Conservation (phyloP, 768 basidiomycete genomes). For the Steccherinum ochraceum region DNA sequence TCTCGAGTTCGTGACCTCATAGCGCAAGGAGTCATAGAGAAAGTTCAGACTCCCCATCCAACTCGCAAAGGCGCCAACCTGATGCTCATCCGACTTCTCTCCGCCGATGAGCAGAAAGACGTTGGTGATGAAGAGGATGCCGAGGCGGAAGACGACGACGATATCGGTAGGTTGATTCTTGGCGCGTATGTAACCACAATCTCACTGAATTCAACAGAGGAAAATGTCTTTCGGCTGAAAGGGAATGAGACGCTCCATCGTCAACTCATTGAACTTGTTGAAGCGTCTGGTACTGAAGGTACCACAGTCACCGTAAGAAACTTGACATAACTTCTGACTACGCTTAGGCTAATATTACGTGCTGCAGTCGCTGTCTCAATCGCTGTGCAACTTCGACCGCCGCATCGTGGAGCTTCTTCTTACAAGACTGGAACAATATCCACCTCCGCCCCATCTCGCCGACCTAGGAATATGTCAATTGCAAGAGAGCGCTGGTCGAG, state of each 20-base stretch:
- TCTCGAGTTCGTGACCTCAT: slow-evolving; percentile 68
- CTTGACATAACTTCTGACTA: not conserved
- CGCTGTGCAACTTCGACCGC: slow-evolving; percentile 67
- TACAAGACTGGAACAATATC: slow-evolving; percentile 54
- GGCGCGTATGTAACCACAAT: no score
- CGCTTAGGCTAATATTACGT: not conserved
- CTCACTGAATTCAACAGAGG: no score
- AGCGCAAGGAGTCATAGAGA: slow-evolving; percentile 68
- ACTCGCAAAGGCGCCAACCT: slow-evolving; percentile 43
- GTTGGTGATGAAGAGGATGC: slow-evolving; percentile 22
- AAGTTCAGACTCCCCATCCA: slow-evolving; percentile 59
- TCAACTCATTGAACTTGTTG: slow-evolving; percentile 71
- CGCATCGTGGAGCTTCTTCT: slow-evolving; percentile 82
- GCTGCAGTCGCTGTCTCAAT: slow-evolving; percentile 52
- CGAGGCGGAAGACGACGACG: slow-evolving; percentile 1
- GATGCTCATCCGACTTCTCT: slow-evolving; percentile 63
- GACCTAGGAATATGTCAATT: slow-evolving; percentile 66
- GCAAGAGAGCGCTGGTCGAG: slow-evolving; percentile 79
- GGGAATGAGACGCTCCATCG: slow-evolving; percentile 66
- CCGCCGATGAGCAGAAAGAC: slow-evolving; percentile 28
- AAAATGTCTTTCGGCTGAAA: slow-evolving; percentile 30
- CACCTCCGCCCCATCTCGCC: slow-evolving; percentile 63
- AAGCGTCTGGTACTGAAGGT: slow-evolving; percentile 60
- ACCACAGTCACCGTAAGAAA: slow-evolving; percentile 67
- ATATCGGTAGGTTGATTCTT: no score